Evolutionary conservation across 257 asterid genomes (phyloP).

Genomic region (Euphrasia confusa): DNA sequence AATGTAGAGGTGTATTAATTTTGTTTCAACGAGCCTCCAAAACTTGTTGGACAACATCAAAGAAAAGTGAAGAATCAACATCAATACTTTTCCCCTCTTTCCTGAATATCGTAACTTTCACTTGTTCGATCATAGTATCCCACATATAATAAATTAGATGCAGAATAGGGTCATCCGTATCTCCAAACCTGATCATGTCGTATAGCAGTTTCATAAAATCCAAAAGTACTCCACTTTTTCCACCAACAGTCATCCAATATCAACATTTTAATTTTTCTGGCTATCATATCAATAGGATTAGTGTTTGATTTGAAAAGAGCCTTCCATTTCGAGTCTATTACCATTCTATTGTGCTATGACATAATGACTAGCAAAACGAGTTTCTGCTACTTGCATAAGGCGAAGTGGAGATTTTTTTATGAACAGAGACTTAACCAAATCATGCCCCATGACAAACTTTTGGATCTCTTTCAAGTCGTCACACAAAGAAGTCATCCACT

Average conservation of each 20-base stretch:
- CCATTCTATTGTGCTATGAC: too few relatives aligned
- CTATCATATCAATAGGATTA: too few relatives aligned
- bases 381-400: background rate
- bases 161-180: background rate
- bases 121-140: background rate
- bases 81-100: background rate
- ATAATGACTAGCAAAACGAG: background rate
- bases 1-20: background rate
- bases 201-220: too few relatives aligned
- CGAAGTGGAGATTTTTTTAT: too few relatives aligned
- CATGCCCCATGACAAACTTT: background rate
- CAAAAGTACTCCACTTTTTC: background rate
- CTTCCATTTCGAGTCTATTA: too few relatives aligned
- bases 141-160: background rate
- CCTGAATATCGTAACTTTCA: background rate
- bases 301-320: too few relatives aligned
- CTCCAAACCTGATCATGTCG: background rate
- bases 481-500: background rate
- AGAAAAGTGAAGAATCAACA: background rate
- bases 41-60: background rate
- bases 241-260: too few relatives aligned
- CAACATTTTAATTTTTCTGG: too few relatives aligned
- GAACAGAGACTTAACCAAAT: background rate
- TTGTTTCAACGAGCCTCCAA: background rate
- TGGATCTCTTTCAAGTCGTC: background rate